Conservation (phyloP, 257 asterid species). For the Eucommia ulmoides region DNA sequence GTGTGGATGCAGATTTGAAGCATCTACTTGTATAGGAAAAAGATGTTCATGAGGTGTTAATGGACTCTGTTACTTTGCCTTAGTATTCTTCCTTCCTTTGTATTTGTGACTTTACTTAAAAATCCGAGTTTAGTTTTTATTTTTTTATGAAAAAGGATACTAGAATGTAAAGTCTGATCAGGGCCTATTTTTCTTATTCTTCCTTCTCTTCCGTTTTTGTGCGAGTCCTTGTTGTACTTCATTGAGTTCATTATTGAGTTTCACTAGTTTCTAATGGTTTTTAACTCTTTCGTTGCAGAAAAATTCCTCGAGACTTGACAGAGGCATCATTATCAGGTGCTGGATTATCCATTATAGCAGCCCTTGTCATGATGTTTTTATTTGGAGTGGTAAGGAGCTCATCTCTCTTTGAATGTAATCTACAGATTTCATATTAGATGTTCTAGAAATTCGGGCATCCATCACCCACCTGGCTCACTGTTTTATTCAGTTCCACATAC, state of each 20-base stretch:
- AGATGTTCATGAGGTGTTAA: too few species aligned
- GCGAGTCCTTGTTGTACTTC: background rate
- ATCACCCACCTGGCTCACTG: background rate
- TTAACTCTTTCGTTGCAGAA: conserved; percentile 51
- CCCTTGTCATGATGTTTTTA: conserved; percentile 63
- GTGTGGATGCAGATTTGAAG: too few species aligned
- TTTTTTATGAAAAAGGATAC: background rate
- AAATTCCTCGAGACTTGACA: conserved; percentile 78
- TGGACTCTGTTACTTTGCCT: too few species aligned
- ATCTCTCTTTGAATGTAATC: conserved; percentile 6
- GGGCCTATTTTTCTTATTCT: background rate
- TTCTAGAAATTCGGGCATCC: background rate
- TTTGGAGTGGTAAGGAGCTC: conserved; percentile 79
- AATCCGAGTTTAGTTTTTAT: too few species aligned
- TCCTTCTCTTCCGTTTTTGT: background rate
- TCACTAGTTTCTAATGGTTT: too few species aligned
- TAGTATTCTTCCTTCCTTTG: too few species aligned
- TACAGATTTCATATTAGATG: conserved; percentile 2
- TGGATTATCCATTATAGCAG: conserved; percentile 83
- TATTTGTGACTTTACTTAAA: too few species aligned
- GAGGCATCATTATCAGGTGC: conserved; percentile 94
- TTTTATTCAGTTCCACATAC: background rate
- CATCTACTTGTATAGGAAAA: too few species aligned
- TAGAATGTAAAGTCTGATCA: background rate
- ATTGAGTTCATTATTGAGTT: background rate